Conservation (phyloP, 441 rosid species). For the Populus hybrid region DNA sequence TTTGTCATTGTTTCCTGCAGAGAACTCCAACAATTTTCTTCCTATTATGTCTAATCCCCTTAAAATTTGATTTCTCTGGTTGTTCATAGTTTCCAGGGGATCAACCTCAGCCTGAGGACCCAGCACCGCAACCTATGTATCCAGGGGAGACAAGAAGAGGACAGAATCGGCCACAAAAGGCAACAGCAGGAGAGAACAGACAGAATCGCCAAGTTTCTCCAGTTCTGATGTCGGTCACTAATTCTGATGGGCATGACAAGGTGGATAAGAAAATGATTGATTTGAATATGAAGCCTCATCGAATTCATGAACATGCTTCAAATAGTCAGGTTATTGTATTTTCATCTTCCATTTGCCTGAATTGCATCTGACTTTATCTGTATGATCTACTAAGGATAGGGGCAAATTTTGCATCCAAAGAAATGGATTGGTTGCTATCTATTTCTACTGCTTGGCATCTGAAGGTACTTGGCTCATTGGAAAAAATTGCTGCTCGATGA, state of each 20-base stretch:
- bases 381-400: neutral
- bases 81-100: constrained; percentile 66
- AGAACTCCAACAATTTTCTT: neutral
- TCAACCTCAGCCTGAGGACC: constrained; percentile 29
- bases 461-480: neutral
- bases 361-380: neutral
- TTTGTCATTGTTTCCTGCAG: constrained; percentile 15
- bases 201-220: constrained; percentile 34
- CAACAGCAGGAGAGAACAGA: constrained; percentile 23
- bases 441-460: neutral
- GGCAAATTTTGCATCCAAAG: neutral
- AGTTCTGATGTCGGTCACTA: constrained; percentile 26
- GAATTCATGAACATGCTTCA: constrained; percentile 47
- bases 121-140: constrained; percentile 28
- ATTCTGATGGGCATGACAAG: constrained; percentile 32
- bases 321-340: constrained; percentile 41
- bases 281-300: constrained; percentile 64
- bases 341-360: neutral
- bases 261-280: constrained; percentile 50
- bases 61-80: neutral
- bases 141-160: constrained; percentile 26
- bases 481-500: neutral
- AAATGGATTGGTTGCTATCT: neutral
- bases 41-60: neutral
- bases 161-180: constrained; percentile 27